Evolutionary conservation across 108 stramenopile genomes (phyloP), one percentile per base, ranked within the genome.

Genomic region (Nannochloropsis gaditana): DNA sequence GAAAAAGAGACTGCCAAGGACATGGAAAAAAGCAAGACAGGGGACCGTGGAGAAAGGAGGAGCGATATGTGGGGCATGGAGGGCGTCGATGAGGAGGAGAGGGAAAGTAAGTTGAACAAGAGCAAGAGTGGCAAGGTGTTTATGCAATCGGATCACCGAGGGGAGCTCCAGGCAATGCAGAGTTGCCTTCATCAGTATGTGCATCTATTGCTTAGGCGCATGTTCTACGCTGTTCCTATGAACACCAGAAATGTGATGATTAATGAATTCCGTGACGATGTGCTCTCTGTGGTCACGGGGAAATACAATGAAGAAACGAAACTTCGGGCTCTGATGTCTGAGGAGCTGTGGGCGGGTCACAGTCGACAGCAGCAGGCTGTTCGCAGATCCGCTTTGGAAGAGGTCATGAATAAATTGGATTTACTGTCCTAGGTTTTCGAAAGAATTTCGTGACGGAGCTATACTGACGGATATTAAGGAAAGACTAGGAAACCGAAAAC

Each of bases 351-450:
- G 59, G 59, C 59, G 19, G 59, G n/a, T 2, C 59, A 73, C 19
- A 73, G 59, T n/a, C 59, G 59, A 15, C 59, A 73, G 59, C 59
- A 73, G 6, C 59, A n/a, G 5, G 59, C 59, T 73, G n/a, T 73
- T 15, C 59, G 59, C 59, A 73, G n/a, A n/a, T 15, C 59, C 15
- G 59, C 59, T 15, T 73, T 73, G 59, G 59, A 73, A n/a, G 59
- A 73, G 59, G 59, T 73, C 19, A 73, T 73, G 59, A n/a, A n/a
- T n/a, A 73, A n/a, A n/a, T 73, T 73, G 59, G 59, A 73, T n/a
- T 73, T 73, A n/a, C 59, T 73, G 59, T 73, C 59, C 19, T 73
- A 73, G 59, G 2, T 73, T 0, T 0, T 31, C 31, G 31, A 31
- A 31, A 31, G 31, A 31, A 31, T 31, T 31, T 31, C 31, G 1